These are phyloP conservation scores for Globisporangium mamillatum DNA, from an alignment of 352 stramenopile genomes.

Conservation along the genomic window DNA sequence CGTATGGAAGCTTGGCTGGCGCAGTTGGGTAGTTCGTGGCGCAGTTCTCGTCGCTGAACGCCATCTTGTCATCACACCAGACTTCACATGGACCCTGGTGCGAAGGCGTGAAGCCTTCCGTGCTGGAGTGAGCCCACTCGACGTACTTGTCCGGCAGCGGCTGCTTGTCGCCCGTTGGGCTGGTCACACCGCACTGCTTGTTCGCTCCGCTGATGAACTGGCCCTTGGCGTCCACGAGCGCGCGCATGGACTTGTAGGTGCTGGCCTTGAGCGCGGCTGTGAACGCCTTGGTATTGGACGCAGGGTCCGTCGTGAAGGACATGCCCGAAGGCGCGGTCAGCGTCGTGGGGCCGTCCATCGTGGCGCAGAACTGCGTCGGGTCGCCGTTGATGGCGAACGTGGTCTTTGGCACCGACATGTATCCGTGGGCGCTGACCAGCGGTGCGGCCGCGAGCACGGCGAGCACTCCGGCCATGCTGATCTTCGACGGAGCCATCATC, in stretches of 20 bases:
- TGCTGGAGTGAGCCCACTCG: slow-evolving; percentile 32
- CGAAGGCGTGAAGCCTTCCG: slow-evolving; percentile 26
- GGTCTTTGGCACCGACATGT: slow-evolving; percentile 10
- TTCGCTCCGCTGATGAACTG: slow-evolving; percentile 1
- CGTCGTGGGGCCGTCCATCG: slow-evolving; percentile 10
- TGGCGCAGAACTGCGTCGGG: slow-evolving; percentile 16
- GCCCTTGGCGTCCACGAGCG: slow-evolving; percentile 18
- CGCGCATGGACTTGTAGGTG: slow-evolving; percentile 22
- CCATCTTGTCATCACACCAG: slow-evolving; percentile 46
- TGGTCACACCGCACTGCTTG: slow-evolving; percentile 26
- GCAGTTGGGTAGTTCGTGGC: slow-evolving; percentile 31
- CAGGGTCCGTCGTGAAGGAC: slow-evolving; percentile 17
- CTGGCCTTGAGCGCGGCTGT: slow-evolving; percentile 22
- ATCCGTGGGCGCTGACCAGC: slow-evolving; percentile 4
- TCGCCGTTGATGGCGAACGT: slow-evolving; percentile 14
- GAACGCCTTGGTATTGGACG: slow-evolving; percentile 25
- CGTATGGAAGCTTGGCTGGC: slow-evolving; percentile 36
- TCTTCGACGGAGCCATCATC: slow-evolving; percentile 11
- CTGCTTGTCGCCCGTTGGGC: slow-evolving; percentile 28
- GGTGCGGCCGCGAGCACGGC: slow-evolving; percentile 3
- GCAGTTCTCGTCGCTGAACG: slow-evolving; percentile 52
- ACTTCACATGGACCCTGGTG: slow-evolving; percentile 49
- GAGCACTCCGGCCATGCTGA: slow-evolving; percentile 2
- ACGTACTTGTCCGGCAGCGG: slow-evolving; percentile 32
- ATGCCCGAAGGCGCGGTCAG: slow-evolving; percentile 13